Percentiles rank a stretch among this genome's conserved stretches.
Conservation (phyloP, 2,329 filamentous ascomycete genomes). For the Parastagonospora avenae region DNA sequence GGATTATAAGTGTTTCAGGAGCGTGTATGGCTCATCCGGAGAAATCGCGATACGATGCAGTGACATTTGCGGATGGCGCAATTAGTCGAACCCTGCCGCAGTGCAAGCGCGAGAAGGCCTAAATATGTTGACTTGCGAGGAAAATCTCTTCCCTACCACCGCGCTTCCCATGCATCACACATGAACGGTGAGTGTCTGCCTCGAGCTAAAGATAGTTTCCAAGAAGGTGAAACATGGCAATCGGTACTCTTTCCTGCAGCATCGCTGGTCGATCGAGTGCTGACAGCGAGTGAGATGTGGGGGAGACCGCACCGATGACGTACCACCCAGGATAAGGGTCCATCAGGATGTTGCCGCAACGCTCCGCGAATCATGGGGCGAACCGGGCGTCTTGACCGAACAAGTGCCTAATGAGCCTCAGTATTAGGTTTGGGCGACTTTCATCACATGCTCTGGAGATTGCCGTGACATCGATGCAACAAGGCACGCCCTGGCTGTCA, state of each 20-base stretch:
- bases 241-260: background rate
- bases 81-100: background rate
- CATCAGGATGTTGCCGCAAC: no score
- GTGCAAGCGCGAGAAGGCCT: slow-evolving; percentile 1
- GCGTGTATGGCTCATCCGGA: background rate
- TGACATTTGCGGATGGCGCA: slow-evolving; percentile 1
- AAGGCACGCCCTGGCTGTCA: no score
- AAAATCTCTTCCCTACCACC: background rate
- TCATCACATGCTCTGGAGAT: no score
- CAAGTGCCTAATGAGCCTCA: no score
- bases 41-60: no score
- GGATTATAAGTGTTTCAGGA: background rate
- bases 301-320: background rate
- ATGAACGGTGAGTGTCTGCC: background rate
- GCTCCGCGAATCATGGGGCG: no score
- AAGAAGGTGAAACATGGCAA: slow-evolving; percentile 1
- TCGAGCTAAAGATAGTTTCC: background rate
- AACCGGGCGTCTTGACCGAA: no score
- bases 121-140: background rate
- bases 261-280: background rate
- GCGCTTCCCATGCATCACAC: background rate
- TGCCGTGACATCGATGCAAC: no score
- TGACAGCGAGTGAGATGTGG: slow-evolving; percentile 1
- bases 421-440: no score
- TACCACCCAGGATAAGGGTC: background rate